A percentile compares a stretch with the other conserved stretches of the same genome.
Conservation (phyloP, 1,284 basidiomycete genomes). For the Boletus mariae region DNA sequence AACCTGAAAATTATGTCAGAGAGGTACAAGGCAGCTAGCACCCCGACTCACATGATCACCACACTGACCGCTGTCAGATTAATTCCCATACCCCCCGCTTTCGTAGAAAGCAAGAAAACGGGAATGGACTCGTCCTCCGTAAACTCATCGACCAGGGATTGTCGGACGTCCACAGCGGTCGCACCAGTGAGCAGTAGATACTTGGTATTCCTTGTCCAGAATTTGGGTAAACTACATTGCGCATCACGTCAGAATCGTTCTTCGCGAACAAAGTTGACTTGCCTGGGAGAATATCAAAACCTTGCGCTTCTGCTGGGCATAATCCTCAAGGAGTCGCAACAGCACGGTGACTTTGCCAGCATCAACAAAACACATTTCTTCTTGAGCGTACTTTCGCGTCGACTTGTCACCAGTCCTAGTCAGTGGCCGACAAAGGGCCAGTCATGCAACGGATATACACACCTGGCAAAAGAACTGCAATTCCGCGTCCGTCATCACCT, state of each 20-base stretch:
- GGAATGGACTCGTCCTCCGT: slow-evolving; percentile 90
- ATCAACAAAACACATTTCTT: too few relatives aligned
- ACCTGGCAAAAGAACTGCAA: slow-evolving; percentile 83
- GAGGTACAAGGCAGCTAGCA: too few relatives aligned
- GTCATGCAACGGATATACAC: neutral
- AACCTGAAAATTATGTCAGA: slow-evolving; percentile 49
- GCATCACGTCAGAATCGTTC: too few relatives aligned
- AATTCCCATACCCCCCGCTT: slow-evolving; percentile 91
- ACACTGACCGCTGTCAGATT: slow-evolving; percentile 46
- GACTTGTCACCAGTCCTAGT: too few relatives aligned
- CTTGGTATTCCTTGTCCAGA: slow-evolving; percentile 79
- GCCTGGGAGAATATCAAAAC: too few relatives aligned
- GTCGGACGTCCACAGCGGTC: slow-evolving; percentile 91
- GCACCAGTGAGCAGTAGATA: slow-evolving; percentile 92
- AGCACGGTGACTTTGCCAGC: too few relatives aligned
- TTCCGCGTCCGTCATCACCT: slow-evolving; percentile 94
- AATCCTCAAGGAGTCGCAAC: too few relatives aligned
- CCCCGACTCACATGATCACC: too few relatives aligned
- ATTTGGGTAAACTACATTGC: slow-evolving; percentile 83
- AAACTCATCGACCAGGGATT: slow-evolving; percentile 94
- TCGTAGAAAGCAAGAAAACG: slow-evolving; percentile 93
- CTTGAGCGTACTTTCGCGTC: too few relatives aligned
- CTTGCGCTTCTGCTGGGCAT: too few relatives aligned
- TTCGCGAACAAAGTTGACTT: too few relatives aligned
- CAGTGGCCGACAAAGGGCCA: too few relatives aligned